These are phyloP conservation scores for Strobilomyces dryophilus DNA, from an alignment of 768 basidiomycete species.

Conservation along the genomic window DNA sequence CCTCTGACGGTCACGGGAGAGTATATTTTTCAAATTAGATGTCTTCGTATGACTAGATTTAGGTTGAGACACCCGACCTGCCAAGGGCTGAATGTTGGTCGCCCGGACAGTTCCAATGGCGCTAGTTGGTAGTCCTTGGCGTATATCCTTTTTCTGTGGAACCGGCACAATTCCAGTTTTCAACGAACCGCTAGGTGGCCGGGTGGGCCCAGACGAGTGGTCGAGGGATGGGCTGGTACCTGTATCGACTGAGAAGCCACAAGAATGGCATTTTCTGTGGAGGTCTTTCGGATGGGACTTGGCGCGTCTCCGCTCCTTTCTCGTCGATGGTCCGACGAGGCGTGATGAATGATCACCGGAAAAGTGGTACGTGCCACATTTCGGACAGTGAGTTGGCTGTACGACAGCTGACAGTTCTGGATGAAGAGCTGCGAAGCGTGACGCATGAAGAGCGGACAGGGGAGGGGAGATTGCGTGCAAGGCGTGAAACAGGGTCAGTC, in stretches of 20 bases:
- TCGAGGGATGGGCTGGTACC: background rate
- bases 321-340: conserved; percentile 25
- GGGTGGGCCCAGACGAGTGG: background rate
- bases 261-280: conserved; percentile 18
- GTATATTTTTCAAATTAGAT: conserved; percentile 56
- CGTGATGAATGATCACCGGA: conserved; percentile 36
- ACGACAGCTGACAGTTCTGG: conserved; percentile 23
- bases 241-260: conserved; percentile 14
- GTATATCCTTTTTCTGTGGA: background rate
- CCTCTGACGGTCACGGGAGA: conserved; percentile 54
- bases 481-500: conserved; percentile 43
- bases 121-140: background rate
- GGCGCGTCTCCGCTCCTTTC: conserved; percentile 14
- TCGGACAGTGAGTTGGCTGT: conserved; percentile 38
- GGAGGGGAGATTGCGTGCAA: conserved; percentile 49
- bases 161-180: background rate
- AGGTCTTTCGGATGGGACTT: background rate
- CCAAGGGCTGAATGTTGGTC: background rate
- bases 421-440: conserved; percentile 34
- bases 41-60: conserved; percentile 37
- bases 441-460: conserved; percentile 61
- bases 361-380: conserved; percentile 51
- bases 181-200: background rate
- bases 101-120: background rate
- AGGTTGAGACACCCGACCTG: conserved; percentile 32